Evolutionary conservation across 257 asterid species (phyloP), one percentile per base, ranked within the genome.

Genomic region (Sherardia arvensis): DNA sequence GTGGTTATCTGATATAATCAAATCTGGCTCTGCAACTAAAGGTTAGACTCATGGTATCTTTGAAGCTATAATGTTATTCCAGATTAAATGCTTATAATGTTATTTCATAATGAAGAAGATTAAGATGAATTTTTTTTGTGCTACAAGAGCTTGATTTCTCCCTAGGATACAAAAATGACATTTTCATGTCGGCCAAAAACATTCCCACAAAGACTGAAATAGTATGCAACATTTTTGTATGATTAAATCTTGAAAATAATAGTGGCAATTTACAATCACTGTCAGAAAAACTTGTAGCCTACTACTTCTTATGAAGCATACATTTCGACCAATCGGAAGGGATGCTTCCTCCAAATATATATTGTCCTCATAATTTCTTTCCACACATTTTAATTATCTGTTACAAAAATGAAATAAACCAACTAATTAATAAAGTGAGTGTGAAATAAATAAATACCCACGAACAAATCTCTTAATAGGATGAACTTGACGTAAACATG

Each of bases 291-390:
- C 40, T 58, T 58, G 3, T 58, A 58, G 27, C n/a, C 62, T 64
- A 64, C 59, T 48, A 20, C 68, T 48, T 29, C 68, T 29, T n/a
- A 49, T 11, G 59, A 64, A 10, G 3, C 59, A 33, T 48, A 64
- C 68, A 49, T 9, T 5, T 12, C 9, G 36, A 32, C 63, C 45
- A 64, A 64, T 48, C n/a, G 27, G 68, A 64, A 12, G 47, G 20
- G 29, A 64, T 28, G 59, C 56, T 26, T 40, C 23, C 47, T 64
- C 30, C 22, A 64, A 29, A 48, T 4, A n/a, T 61, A n/a, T 20
- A 15, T 1, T 0, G 23, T 18, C 51, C 49, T 9, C 27, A 40
- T 58, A 27, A 18, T 28, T 22, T 33, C 40, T 33, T 11, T 8
- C 40, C 40, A 33, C 40, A 33, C 40, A 33, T 1, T 33, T 33